These are phyloP conservation scores for Fusarium sp. DNA, from an alignment of 2,329 filamentous ascomycete genomes.

Conservation along the genomic window DNA sequence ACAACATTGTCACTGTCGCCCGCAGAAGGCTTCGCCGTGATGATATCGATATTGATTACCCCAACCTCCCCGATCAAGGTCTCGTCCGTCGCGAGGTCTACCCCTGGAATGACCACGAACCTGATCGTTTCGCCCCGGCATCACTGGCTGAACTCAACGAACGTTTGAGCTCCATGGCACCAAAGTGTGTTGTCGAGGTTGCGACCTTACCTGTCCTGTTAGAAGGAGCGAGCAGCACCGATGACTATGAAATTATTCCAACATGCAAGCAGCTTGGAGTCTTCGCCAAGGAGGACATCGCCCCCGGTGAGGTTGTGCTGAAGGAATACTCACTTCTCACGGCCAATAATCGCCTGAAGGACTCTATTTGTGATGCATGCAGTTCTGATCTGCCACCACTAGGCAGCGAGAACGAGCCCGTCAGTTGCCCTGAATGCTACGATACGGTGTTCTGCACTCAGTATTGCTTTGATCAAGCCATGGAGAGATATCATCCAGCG, in stretches of 20 bases:
- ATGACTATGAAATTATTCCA: conserved; percentile 60
- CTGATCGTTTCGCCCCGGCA: conserved; percentile 75
- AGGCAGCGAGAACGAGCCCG: conserved; percentile 55
- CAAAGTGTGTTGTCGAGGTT: conserved; percentile 82
- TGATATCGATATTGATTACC: conserved; percentile 56
- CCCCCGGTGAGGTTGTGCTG: conserved; percentile 79
- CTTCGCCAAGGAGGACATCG: conserved; percentile 85
- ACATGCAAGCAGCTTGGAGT: conserved; percentile 85
- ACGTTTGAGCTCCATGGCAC: conserved; percentile 74
- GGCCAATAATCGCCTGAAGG: conserved; percentile 87
- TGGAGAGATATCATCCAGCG: conserved; percentile 69
- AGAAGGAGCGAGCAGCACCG: conserved; percentile 61
- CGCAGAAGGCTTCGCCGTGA: conserved; percentile 58
- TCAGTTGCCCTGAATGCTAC: conserved; percentile 68
- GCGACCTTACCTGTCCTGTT: conserved; percentile 79
- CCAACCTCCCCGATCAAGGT: conserved; percentile 73
- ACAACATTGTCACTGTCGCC: conserved; percentile 64
- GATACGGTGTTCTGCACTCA: conserved; percentile 74
- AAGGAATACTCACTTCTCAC: conserved; percentile 87
- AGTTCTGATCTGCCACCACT: conserved; percentile 76
- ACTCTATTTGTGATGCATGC: conserved; percentile 90
- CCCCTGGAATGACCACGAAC: conserved; percentile 74
- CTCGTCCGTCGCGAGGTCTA: conserved; percentile 77
- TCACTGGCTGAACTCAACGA: conserved; percentile 78
- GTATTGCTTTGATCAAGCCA: conserved; percentile 66